Percentiles rank a stretch among this genome's conserved stretches.
These are phyloP conservation scores for Neofusicoccum cordaticola DNA, from an alignment of 2,329 filamentous ascomycete genomes.

Conservation along the genomic window DNA sequence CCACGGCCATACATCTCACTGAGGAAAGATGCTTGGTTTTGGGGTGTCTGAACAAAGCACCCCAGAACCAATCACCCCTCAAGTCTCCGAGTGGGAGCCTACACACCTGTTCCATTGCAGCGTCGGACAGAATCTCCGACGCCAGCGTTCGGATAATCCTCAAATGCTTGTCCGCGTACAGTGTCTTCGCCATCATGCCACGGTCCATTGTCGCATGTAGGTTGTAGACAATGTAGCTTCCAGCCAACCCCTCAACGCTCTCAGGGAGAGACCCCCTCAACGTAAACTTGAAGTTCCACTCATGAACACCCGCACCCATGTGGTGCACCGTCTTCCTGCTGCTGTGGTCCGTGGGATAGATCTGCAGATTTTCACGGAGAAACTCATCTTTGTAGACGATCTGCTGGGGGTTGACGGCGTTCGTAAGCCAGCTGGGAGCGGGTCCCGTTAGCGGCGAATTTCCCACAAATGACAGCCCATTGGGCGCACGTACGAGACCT, in stretches of 20 bases:
- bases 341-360: slow-evolving; percentile 43
- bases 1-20: not conserved
- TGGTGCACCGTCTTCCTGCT: slow-evolving; percentile 44
- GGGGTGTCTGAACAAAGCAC: not conserved
- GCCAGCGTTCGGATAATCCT: slow-evolving; percentile 49
- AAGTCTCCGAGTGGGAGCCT: not conserved
- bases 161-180: slow-evolving; percentile 69
- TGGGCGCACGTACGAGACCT: slow-evolving; percentile 41
- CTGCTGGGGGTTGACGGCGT: slow-evolving; percentile 40
- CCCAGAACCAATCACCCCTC: not conserved
- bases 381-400: slow-evolving; percentile 48
- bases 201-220: slow-evolving; percentile 86
- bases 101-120: slow-evolving; percentile 40
- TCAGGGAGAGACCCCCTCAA: slow-evolving; percentile 60
- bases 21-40: no score
- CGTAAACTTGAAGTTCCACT: slow-evolving; percentile 51
- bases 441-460: slow-evolving; percentile 1
- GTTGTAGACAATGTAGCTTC: slow-evolving; percentile 85
- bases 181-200: slow-evolving; percentile 84
- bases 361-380: slow-evolving; percentile 43
- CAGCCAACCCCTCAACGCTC: slow-evolving; percentile 83
- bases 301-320: slow-evolving; percentile 48
- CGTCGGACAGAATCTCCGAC: slow-evolving; percentile 67
- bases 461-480: not conserved
- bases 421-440: slow-evolving; percentile 33